A percentile compares a stretch with the other conserved stretches of the same genome.
Conservation (phyloP, 371 early-diverging fungal species). For the Actinomortierella ambigua region DNA sequence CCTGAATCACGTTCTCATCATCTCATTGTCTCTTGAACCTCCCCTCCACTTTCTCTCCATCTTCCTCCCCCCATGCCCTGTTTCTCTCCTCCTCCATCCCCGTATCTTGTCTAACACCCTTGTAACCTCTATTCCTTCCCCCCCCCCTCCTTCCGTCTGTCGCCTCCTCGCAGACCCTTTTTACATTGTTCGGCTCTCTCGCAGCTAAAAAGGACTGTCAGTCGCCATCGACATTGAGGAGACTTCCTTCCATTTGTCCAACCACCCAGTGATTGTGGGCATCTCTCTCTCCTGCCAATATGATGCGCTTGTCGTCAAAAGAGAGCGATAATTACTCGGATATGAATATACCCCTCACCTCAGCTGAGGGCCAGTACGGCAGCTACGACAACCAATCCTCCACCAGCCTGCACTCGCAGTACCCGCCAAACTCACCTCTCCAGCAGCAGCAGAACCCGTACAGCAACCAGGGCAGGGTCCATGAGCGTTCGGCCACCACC, state of each 20-base stretch:
- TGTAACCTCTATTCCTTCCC: too few species aligned
- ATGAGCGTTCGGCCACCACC: not conserved
- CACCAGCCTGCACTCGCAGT: not conserved
- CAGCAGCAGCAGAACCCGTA: constrained; percentile 1
- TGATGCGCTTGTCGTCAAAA: constrained; percentile 12
- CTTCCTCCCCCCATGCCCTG: constrained; percentile 1
- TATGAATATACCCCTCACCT: constrained; percentile 47
- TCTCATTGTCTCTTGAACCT: not conserved
- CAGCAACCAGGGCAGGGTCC: not conserved
- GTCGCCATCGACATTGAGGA: constrained; percentile 19
- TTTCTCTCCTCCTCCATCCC: constrained; percentile 6
- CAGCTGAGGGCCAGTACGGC: constrained; percentile 26
- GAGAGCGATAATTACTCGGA: constrained; percentile 42
- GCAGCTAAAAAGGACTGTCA: constrained; percentile 11
- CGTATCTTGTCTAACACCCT: too few species aligned
- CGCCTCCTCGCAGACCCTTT: constrained; percentile 18
- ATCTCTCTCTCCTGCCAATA: not conserved
- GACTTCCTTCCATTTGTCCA: not conserved
- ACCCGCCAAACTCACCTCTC: constrained; percentile 29
- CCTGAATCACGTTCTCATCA: not conserved
- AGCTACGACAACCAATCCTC: constrained; percentile 7
- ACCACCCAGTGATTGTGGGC: not conserved
- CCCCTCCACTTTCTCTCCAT: constrained; percentile 2
- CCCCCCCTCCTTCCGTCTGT: too few species aligned
- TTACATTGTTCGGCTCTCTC: constrained; percentile 5